phyloP scores from a whole-genome alignment of 768 basidiomycete species.

The Hemileccinum impolitum region DNA sequence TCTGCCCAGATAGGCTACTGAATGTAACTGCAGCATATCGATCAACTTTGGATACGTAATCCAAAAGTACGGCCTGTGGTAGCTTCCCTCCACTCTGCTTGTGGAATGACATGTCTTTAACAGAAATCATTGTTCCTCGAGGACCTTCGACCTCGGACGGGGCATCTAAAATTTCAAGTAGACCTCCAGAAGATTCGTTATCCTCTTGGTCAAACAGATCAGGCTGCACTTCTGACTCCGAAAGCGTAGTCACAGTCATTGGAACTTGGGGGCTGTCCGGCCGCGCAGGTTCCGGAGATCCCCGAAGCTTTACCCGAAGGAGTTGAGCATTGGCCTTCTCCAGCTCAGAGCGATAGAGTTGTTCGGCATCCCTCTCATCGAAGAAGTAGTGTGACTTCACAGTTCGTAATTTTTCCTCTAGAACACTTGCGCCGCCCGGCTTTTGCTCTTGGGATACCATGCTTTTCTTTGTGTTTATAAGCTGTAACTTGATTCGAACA shows the following conservation, averaged over 20 bases:
- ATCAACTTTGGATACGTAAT: conserved; percentile 65
- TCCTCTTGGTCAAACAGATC: conserved; percentile 56
- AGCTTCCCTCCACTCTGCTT: conserved; percentile 82
- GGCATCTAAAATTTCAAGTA: conserved; percentile 73
- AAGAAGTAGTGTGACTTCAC: conserved; percentile 67
- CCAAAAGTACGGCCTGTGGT: conserved; percentile 70
- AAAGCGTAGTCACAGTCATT: not conserved
- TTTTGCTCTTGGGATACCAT: conserved; percentile 24
- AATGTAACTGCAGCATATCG: conserved; percentile 75
- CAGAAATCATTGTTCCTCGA: conserved; percentile 47
- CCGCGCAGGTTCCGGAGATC: conserved; percentile 4
- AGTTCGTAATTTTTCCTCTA: conserved; percentile 45
- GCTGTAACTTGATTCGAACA: conserved; percentile 56
- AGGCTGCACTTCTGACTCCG: conserved; percentile 8
- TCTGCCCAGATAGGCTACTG: conserved; percentile 58
- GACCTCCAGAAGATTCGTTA: conserved; percentile 51
- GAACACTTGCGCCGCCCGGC: conserved; percentile 30
- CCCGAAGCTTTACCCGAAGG: conserved; percentile 44
- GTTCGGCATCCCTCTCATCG: conserved; percentile 61
- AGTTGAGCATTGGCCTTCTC: conserved; percentile 43
- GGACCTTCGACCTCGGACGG: conserved; percentile 54
- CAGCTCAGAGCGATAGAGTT: conserved; percentile 50
- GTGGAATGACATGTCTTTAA: conserved; percentile 75
- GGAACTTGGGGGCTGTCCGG: conserved; percentile 1
- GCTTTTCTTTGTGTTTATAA: conserved; percentile 44